Conservation (phyloP, 1,284 basidiomycete genomes). For the Trichosporon faecale region DNA sequence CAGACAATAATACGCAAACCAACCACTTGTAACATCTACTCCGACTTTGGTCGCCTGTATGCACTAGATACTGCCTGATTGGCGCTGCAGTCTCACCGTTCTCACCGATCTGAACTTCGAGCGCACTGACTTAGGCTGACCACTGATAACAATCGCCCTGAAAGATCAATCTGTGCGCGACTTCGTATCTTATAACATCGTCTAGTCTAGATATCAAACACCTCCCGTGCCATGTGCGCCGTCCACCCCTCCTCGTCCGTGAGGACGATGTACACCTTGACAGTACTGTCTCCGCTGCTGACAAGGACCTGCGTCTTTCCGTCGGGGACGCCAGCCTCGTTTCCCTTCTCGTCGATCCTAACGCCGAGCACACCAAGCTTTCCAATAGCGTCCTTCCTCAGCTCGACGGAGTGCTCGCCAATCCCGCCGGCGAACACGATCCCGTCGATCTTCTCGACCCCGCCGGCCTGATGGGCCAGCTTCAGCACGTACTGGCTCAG, state of each 20-base stretch:
- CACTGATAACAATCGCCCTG: too few relatives aligned
- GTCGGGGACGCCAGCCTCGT: constrained; percentile 39
- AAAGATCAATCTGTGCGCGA: neutral
- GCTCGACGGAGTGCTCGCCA: constrained; percentile 65
- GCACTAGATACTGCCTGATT: neutral
- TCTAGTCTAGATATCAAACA: constrained; percentile 34
- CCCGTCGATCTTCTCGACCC: constrained; percentile 60
- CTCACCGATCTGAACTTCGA: too few relatives aligned
- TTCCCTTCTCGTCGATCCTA: constrained; percentile 53
- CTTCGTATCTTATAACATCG: neutral
- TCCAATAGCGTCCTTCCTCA: constrained; percentile 61
- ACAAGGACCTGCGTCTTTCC: constrained; percentile 42
- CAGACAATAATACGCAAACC: neutral
- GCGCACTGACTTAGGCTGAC: too few relatives aligned
- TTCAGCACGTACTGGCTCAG: constrained; percentile 72
- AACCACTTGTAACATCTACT: neutral
- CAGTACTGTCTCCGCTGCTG: constrained; percentile 42
- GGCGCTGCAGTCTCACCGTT: too few relatives aligned
- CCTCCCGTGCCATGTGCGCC: constrained; percentile 39
- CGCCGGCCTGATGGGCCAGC: constrained; percentile 54
- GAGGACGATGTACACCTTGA: constrained; percentile 54
- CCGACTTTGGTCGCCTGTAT: constrained; percentile 1
- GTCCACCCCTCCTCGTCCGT: constrained; percentile 56
- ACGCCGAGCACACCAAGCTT: constrained; percentile 64
- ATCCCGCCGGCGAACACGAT: constrained; percentile 83